Evolutionary conservation across 441 rosid species (phyloP).

Genomic region (Brassica hybrid): DNA sequence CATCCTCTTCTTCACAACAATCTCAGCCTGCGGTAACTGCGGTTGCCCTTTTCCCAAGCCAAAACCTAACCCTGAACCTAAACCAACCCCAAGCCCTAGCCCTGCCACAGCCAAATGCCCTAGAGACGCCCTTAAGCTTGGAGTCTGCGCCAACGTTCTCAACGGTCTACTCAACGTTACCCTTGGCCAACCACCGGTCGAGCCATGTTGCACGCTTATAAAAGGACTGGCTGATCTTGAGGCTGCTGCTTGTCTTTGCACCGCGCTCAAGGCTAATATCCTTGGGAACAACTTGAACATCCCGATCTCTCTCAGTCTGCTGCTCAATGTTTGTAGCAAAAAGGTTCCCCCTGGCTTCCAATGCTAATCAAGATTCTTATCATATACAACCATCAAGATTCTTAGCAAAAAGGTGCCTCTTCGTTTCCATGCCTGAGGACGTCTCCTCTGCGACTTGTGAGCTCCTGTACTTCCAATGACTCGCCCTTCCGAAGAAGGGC

Average conservation of each 20-base stretch:
- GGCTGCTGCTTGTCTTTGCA: conserved; percentile 75
- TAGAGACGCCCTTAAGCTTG: conserved; percentile 61
- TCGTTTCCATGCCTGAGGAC: too few species aligned
- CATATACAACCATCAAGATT: conserved; percentile 19
- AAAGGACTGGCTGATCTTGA: conserved; percentile 68
- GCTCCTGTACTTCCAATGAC: too few species aligned
- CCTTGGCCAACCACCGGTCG: conserved; percentile 59
- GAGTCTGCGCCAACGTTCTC: conserved; percentile 59
- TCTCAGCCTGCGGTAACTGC: conserved; percentile 60
- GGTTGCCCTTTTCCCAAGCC: conserved; percentile 61
- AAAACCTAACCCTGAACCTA: conserved; percentile 47
- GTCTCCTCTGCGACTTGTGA: too few species aligned
- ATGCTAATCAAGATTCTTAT: conserved; percentile 46
- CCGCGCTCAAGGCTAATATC: conserved; percentile 61
- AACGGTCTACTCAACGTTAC: conserved; percentile 53
- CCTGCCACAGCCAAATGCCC: conserved; percentile 55
- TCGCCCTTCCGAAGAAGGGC: too few species aligned
- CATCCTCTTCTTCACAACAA: conserved; percentile 61
- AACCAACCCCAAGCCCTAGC: conserved; percentile 50
- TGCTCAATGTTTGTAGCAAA: conserved; percentile 69
- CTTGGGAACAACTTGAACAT: conserved; percentile 55
- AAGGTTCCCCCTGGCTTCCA: conserved; percentile 60
- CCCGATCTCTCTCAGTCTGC: conserved; percentile 58
- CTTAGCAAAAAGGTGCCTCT: too few species aligned
- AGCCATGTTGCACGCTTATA: conserved; percentile 67